A percentile compares a stretch with the other conserved stretches of the same genome.
Conservation (phyloP, 805 yeast genomes). For the Ogataea trehalophila region DNA sequence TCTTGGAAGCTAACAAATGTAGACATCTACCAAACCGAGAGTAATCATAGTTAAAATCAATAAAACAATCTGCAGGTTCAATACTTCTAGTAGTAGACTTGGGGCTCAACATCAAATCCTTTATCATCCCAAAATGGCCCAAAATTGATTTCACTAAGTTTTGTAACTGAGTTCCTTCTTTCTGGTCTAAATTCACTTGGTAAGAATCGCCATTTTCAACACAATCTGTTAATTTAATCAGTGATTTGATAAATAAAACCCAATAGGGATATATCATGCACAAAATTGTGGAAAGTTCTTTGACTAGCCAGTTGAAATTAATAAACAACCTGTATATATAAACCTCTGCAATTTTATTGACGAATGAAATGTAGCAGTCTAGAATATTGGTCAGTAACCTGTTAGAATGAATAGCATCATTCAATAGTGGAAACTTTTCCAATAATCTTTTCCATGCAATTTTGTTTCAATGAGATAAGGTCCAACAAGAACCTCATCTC, state of each 20-base stretch:
- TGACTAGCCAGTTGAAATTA: slow-evolving; percentile 1
- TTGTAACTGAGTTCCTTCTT: too few relatives aligned
- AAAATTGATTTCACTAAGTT: background rate
- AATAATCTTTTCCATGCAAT: background rate
- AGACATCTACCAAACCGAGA: slow-evolving; percentile 1
- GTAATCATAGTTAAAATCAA: background rate
- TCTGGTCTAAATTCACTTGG: too few relatives aligned
- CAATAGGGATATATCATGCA: background rate
- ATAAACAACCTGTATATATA: background rate
- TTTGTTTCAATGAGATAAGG: background rate
- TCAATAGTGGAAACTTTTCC: background rate
- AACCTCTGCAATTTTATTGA: background rate
- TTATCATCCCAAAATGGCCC: background rate
- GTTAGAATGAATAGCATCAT: background rate
- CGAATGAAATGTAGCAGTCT: background rate
- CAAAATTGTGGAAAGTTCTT: background rate
- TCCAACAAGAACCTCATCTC: background rate
- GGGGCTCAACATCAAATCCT: background rate
- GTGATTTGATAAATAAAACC: background rate
- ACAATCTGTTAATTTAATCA: background rate
- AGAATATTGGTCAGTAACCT: background rate
- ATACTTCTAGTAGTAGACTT: background rate
- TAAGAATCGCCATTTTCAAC: background rate
- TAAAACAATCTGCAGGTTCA: background rate
- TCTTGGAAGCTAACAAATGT: background rate